These are phyloP conservation scores for Berkeleyomyces rouxiae DNA, from an alignment of 2,329 filamentous ascomycete genomes.

Conservation along the genomic window DNA sequence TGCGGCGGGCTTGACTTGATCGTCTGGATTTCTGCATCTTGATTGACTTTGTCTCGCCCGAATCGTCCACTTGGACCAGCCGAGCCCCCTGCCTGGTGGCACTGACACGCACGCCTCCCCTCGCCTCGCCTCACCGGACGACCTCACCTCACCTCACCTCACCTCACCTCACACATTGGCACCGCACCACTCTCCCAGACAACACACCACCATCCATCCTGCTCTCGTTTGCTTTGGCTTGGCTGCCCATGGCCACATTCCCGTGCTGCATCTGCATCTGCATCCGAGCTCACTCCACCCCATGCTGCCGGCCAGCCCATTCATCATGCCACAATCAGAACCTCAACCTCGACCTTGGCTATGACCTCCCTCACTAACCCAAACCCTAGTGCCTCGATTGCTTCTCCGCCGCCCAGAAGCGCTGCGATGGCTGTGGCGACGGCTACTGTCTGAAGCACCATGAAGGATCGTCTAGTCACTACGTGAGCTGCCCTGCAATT, in stretches of 20 bases:
- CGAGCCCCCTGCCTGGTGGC: no score
- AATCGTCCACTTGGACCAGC: no score
- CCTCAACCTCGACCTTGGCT: no score
- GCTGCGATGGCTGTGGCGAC: constrained; percentile 55
- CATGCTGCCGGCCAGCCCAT: neutral
- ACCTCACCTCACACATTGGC: no score
- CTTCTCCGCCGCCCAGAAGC: constrained; percentile 52
- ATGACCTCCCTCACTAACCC: neutral
- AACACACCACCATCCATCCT: no score
- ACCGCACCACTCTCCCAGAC: no score
- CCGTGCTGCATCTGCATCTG: neutral
- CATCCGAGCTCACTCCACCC: neutral
- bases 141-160: no score
- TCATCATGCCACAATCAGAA: neutral
- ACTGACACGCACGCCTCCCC: no score
- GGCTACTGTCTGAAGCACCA: constrained; percentile 77
- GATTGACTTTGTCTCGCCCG: no score
- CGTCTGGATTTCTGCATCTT: no score
- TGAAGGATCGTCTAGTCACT: constrained; percentile 55
- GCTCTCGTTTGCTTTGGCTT: neutral
- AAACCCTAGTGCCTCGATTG: constrained; percentile 52
- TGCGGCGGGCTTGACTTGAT: neutral
- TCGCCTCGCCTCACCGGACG: no score
- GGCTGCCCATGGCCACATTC: neutral
- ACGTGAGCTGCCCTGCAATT: constrained; percentile 25